Percentiles rank a stretch among this genome's conserved stretches.
Evolutionary conservation across 345 rosid species (phyloP).

Genomic region (Sonneratia alba): DNA sequence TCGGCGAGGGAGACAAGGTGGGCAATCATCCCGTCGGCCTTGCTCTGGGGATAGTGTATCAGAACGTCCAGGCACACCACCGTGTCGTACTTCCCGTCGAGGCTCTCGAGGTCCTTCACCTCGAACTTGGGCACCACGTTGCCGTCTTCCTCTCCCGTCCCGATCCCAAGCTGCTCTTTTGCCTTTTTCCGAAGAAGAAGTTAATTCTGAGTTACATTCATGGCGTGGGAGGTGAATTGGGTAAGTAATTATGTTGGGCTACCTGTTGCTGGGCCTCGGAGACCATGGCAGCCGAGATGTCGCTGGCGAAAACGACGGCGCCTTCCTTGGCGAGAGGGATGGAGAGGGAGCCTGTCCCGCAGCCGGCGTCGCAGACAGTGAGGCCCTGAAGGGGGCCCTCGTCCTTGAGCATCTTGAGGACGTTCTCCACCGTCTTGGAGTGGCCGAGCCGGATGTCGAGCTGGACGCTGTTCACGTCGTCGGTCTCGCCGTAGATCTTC

Average conservation of each 20-base stretch:
- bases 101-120: slow-evolving; percentile 79
- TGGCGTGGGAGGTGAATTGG: background rate
- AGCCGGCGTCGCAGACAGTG: slow-evolving; percentile 86
- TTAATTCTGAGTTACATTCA: too few species aligned
- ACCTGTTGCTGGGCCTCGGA: slow-evolving; percentile 85
- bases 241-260: background rate
- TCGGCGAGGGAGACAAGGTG: slow-evolving; percentile 91
- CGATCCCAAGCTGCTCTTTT: slow-evolving; percentile 41
- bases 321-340: slow-evolving; percentile 87
- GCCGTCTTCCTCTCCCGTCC: slow-evolving; percentile 7
- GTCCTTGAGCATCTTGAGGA: slow-evolving; percentile 56
- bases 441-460: slow-evolving; percentile 75
- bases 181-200: slow-evolving; percentile 28
- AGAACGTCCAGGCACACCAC: slow-evolving; percentile 87
- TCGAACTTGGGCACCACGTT: slow-evolving; percentile 55
- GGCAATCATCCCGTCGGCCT: slow-evolving; percentile 90
- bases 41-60: slow-evolving; percentile 88
- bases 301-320: slow-evolving; percentile 72
- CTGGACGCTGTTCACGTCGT: slow-evolving; percentile 80
- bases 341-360: slow-evolving; percentile 73
- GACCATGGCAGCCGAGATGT: slow-evolving; percentile 92
- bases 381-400: slow-evolving; percentile 68
- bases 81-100: slow-evolving; percentile 63
- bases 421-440: slow-evolving; percentile 76
- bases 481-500: slow-evolving; percentile 87